Conservation (phyloP, 2,329 filamentous ascomycete species). For the Malbranchea cinnamomea region DNA sequence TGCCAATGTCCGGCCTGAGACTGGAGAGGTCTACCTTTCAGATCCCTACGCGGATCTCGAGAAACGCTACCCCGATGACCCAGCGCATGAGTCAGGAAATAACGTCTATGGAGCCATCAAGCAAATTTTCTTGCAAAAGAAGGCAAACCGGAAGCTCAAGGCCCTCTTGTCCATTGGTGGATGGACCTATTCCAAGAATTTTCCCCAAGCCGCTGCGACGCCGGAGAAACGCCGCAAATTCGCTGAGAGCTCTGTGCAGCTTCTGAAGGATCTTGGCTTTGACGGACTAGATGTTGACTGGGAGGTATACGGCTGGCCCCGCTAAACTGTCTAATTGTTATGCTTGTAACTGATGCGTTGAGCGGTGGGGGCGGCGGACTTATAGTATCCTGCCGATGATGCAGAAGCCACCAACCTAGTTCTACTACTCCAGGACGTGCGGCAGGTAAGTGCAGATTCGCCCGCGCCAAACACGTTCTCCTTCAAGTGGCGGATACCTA, state of each 20-base stretch:
- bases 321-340: neutral
- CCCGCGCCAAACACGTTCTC: neutral
- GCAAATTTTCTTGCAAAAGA: slow-evolving; percentile 62
- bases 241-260: slow-evolving; percentile 51
- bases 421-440: slow-evolving; percentile 18
- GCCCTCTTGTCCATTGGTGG: slow-evolving; percentile 71
- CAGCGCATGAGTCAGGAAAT: slow-evolving; percentile 48
- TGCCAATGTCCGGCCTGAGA: slow-evolving; percentile 65
- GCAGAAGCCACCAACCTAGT: slow-evolving; percentile 23
- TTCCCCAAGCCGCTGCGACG: slow-evolving; percentile 50
- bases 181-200: slow-evolving; percentile 64
- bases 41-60: slow-evolving; percentile 55
- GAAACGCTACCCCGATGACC: slow-evolving; percentile 55
- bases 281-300: slow-evolving; percentile 31
- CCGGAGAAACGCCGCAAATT: slow-evolving; percentile 46
- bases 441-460: slow-evolving; percentile 14
- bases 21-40: slow-evolving; percentile 63
- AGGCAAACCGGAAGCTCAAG: slow-evolving; percentile 61
- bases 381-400: slow-evolving; percentile 20
- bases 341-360: neutral
- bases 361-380: neutral
- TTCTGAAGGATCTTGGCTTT: slow-evolving; percentile 67
- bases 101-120: slow-evolving; percentile 68
- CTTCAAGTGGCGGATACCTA: neutral
- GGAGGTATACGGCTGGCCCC: slow-evolving; percentile 16